Base-by-base conservation (phyloP, 2,329 filamentous ascomycete genomes). In the Venturia asperata region DNA sequence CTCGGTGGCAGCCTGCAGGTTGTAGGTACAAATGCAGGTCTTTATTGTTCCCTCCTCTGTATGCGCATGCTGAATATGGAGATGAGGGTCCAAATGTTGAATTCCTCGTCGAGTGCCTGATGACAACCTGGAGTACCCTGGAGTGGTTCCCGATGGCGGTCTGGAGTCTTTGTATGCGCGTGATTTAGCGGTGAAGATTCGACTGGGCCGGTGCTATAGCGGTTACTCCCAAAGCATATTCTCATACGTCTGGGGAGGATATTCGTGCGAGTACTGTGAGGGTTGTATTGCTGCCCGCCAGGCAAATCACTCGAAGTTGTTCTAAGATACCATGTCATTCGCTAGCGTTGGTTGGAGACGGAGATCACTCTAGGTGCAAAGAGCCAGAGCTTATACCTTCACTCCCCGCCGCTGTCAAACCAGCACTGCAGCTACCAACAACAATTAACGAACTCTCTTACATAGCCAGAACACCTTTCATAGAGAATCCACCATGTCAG, bases 401-500 rank as follows among this genome's bases (percentile, higher is more conserved):
- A 58, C 27, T n/a, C 52, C 27, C 30, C 30, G 30, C 30, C 30
- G 30, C 30, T 19, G 21, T 24, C 45, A 24, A 47, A 10, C 17
- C 45, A n/a, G 45, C 7, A 47, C 4, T 6, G 11, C 30, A 37
- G 30, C 30, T 19, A 37, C 52, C 3, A 6, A 24, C 30, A 58
- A 58, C 30, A 55, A 34, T 30, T 11, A 34, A 19, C 5, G 17
- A n/a, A 5, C 15, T 37, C 30, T 37, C 52, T n/a, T 27, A 37
- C 52, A 58, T 37, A 34, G 10, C n/a, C 30, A n/a, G 11, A 9
- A 13, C 15, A 34, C 13, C 52, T 24, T 37, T 13, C 52, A 21
- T 15, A 19, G 24, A 19, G 15, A 13, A 3, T 17, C 49, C 27
- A 88, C 79, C 77, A 96, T 96, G 92, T 94, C 92, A 80, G 89